Percentiles rank a stretch among this genome's conserved stretches.
Evolutionary conservation across 2,329 filamentous ascomycete genomes (phyloP).

Genomic region (Fusarium veterinarium): DNA sequence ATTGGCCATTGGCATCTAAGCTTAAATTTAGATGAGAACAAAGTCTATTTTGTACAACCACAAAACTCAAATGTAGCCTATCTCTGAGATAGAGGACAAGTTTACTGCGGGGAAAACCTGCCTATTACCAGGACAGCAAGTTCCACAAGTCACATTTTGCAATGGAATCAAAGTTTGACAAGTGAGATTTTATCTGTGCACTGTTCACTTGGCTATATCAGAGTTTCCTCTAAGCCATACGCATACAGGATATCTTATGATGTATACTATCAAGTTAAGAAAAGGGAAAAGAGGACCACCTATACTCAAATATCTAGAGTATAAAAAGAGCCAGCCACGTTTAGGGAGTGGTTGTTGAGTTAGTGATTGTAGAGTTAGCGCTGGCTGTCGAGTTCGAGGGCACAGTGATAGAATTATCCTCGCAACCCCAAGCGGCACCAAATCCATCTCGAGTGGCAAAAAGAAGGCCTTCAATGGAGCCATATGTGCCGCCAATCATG

Average conservation of each 20-base stretch:
- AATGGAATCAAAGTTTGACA: neutral
- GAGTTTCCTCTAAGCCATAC: neutral
- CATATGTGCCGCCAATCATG: slow-evolving; percentile 29
- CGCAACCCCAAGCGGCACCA: slow-evolving; percentile 15
- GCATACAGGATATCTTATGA: slow-evolving; percentile 5
- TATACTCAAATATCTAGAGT: neutral
- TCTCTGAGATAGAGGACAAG: neutral
- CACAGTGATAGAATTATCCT: slow-evolving; percentile 20
- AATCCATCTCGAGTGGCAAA: neutral
- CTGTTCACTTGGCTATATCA: neutral
- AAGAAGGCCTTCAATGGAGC: slow-evolving; percentile 18
- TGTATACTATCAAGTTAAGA: neutral
- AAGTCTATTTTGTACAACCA: neutral
- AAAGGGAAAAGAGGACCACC: neutral
- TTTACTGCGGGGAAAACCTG: neutral
- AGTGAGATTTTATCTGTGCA: neutral
- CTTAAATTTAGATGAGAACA: neutral
- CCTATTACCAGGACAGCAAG: neutral
- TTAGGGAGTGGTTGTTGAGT: neutral
- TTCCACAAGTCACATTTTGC: neutral
- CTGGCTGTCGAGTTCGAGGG: neutral
- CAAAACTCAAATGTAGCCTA: neutral
- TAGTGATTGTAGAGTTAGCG: neutral
- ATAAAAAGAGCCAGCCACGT: neutral
- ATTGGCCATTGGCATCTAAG: neutral